Percentiles rank a stretch among this genome's conserved stretches.
phyloP scores from a whole-genome alignment of 176 grass and related monocot genomes.

The Bonia amplexicaulis region DNA sequence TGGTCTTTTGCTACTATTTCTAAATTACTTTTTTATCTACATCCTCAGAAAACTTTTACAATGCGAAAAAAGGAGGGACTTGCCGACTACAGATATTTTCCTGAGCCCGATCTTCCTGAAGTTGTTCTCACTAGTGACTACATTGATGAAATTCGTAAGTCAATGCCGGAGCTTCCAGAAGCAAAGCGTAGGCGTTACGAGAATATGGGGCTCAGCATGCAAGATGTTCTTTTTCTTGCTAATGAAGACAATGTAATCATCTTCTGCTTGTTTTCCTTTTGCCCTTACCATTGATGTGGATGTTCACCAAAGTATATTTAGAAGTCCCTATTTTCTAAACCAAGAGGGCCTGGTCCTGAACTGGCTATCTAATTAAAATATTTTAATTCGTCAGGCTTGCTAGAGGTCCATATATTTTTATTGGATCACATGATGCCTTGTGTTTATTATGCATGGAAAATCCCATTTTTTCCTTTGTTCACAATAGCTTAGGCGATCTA shows the following conservation, averaged over 20 bases:
- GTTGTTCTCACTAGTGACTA: constrained; percentile 67
- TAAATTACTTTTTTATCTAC: constrained; percentile 29
- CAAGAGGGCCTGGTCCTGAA: neutral
- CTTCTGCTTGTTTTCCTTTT: constrained; percentile 1
- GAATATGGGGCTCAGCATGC: constrained; percentile 85
- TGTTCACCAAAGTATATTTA: constrained; percentile 1
- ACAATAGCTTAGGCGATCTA: constrained; percentile 10
- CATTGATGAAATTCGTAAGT: constrained; percentile 62
- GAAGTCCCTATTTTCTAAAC: neutral
- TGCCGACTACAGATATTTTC: constrained; percentile 97
- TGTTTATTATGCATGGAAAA: neutral
- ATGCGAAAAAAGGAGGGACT: constrained; percentile 97
- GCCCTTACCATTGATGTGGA: neutral
- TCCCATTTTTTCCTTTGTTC: constrained; percentile 9
- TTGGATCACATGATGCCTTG: neutral
- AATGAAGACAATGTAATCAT: constrained; percentile 81
- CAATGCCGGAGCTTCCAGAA: constrained; percentile 92
- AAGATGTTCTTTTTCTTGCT: constrained; percentile 95
- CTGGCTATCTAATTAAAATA: neutral
- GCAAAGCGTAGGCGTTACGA: constrained; percentile 88
- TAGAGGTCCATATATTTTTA: constrained; percentile 4
- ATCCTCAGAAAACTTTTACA: constrained; percentile 80
- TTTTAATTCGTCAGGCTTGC: constrained; percentile 1
- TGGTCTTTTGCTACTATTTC: constrained; percentile 24
- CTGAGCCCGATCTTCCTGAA: constrained; percentile 93